These are phyloP conservation scores for Punica granatum DNA, from an alignment of 345 rosid species.

Conservation along the genomic window DNA sequence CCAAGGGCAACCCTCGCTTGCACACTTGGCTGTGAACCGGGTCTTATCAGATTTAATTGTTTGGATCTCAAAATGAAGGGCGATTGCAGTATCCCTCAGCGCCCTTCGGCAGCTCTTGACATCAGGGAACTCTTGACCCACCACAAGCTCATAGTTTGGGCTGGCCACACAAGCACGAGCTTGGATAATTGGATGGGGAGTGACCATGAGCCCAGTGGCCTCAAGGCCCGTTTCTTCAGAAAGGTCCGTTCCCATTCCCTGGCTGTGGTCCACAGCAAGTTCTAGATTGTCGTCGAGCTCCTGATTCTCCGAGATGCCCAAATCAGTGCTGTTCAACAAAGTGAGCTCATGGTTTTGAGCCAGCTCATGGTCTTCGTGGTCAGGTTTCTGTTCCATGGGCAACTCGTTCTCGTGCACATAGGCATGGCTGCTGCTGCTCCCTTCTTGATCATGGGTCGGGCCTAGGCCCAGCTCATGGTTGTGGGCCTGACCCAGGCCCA, in stretches of 20 bases:
- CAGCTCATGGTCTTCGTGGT: slow-evolving; percentile 25
- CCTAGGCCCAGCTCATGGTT: slow-evolving; percentile 53
- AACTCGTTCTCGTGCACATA: slow-evolving; percentile 3
- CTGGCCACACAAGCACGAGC: slow-evolving; percentile 43
- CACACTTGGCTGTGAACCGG: slow-evolving; percentile 96
- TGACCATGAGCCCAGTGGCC: slow-evolving; percentile 37
- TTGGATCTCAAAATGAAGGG: slow-evolving; percentile 96
- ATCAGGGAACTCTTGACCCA: slow-evolving; percentile 98
- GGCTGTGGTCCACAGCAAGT: slow-evolving; percentile 43
- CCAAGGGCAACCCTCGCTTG: slow-evolving; percentile 98
- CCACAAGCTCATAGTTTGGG: slow-evolving; percentile 53
- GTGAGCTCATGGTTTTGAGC: slow-evolving; percentile 31
- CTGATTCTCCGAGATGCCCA: slow-evolving; percentile 60
- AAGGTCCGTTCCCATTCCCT: slow-evolving; percentile 43
- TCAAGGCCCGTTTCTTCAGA: slow-evolving; percentile 30
- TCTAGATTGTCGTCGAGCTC: slow-evolving; percentile 63
- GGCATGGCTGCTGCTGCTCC: slow-evolving; percentile 3
- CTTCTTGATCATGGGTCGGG: slow-evolving; percentile 52
- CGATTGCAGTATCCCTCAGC: slow-evolving; percentile 89
- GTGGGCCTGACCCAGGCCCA: slow-evolving; percentile 52
- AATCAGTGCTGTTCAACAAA: slow-evolving; percentile 48
- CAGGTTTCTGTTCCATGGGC: not conserved
- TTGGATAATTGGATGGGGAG: slow-evolving; percentile 49
- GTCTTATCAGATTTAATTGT: slow-evolving; percentile 98
- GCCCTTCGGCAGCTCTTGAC: slow-evolving; percentile 96